Evolutionary conservation across 2,329 filamentous ascomycete species (phyloP).

Genomic region (Ustulina deusta): DNA sequence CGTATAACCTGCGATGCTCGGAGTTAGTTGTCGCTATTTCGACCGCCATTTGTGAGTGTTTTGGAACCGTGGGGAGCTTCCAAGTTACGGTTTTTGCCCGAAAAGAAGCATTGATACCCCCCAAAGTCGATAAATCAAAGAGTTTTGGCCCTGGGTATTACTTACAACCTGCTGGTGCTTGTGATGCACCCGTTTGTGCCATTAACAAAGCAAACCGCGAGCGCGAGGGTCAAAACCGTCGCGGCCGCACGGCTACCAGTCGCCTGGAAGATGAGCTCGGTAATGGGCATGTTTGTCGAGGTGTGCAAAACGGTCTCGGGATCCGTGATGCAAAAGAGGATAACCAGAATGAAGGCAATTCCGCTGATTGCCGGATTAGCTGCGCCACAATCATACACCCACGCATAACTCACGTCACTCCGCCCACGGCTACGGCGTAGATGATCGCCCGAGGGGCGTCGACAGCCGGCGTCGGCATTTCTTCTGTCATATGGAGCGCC

Average conservation of each 20-base stretch:
- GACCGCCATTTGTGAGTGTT: background rate
- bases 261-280: conserved; percentile 59
- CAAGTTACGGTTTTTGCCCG: background rate
- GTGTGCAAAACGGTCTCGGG: conserved; percentile 52
- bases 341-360: conserved; percentile 55
- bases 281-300: conserved; percentile 59
- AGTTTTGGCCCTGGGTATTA: background rate
- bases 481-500: conserved; percentile 60
- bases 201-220: conserved; percentile 60
- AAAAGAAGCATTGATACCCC: background rate
- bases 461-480: conserved; percentile 57
- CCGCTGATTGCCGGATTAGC: conserved; percentile 45
- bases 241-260: conserved; percentile 56
- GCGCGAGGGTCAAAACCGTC: conserved; percentile 56
- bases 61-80: background rate
- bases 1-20: conserved; percentile 47
- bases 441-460: conserved; percentile 59
- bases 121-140: background rate
- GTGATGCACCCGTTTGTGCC: conserved; percentile 60
- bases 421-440: conserved; percentile 58
- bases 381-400: conserved; percentile 20
- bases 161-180: conserved; percentile 55
- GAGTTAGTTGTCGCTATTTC: background rate
- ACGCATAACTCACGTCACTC: conserved; percentile 54
- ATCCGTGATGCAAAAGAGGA: conserved; percentile 57